A percentile compares a stretch with the other conserved stretches of the same genome.
phyloP scores from a whole-genome alignment of 495 filamentous ascomycete genomes.

The Achaetomiella virescens region DNA sequence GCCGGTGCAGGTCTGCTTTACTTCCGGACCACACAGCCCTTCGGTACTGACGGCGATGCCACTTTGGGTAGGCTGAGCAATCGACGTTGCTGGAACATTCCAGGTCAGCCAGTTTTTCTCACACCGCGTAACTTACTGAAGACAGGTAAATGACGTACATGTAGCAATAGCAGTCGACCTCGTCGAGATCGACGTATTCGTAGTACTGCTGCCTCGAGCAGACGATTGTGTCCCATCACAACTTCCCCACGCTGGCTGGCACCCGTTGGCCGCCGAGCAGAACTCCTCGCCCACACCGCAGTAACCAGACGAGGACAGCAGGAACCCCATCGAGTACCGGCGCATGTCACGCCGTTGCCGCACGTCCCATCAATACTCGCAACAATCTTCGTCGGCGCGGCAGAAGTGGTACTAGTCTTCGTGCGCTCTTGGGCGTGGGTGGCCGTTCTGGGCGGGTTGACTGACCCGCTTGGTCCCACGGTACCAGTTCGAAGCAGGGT shows the following conservation, averaged over 20 bases:
- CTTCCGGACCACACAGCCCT: conserved; percentile 19
- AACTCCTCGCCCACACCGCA: conserved; percentile 37
- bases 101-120: too few relatives aligned
- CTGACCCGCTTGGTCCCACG: conserved; percentile 26
- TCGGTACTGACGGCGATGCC: conserved; percentile 16
- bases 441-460: neutral
- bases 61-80: neutral
- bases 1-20: conserved; percentile 31
- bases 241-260: conserved; percentile 34
- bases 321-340: conserved; percentile 33
- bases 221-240: conserved; percentile 20
- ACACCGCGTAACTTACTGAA: too few relatives aligned
- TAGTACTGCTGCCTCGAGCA: neutral
- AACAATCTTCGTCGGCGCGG: neutral
- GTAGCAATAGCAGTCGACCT: neutral
- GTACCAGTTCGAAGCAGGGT: conserved; percentile 68
- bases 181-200: neutral
- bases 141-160: too few relatives aligned
- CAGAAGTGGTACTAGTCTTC: conserved; percentile 4
- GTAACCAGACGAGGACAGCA: conserved; percentile 39
- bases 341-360: conserved; percentile 39
- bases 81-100: neutral
- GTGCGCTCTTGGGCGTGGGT: conserved; percentile 3
- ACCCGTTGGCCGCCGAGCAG: conserved; percentile 30
- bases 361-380: conserved; percentile 33